Base-by-base conservation (phyloP, 768 basidiomycete genomes). In the Mycena floridula region DNA sequence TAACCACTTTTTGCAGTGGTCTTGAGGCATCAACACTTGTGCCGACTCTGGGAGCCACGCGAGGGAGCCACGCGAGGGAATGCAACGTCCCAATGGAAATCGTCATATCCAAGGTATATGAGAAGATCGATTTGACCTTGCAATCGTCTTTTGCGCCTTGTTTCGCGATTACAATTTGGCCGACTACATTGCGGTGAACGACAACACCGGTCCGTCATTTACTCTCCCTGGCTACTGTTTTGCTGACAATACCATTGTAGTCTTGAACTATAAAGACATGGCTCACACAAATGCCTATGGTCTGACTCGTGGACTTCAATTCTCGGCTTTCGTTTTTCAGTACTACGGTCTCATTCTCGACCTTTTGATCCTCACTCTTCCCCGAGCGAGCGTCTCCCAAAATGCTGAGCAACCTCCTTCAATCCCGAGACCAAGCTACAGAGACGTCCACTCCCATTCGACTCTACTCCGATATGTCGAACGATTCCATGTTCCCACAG, bases 81-180 rank as follows among this genome's bases (percentile, higher is more conserved):
- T 97, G 93, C 65, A 88, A 90, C 55, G 96, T 98, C 37, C 76
- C 98, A 70, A 97, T 98, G 93, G 96, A 99, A 70, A 99, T 96
- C 0, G 90, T 95, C 6, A 74, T 96, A 26, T 93, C 90, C 24
- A 93, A 96, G 66, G 96, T 97, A n/a, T 98, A 98, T 63, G 96
- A 98, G 75, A 98, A 99, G 78, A 88, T 99, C 53, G 96, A 99
- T 59, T 63, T 99, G 53, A 99, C 96, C 0, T 70, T 98, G 30
- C 56, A 96, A 98, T 64, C 89, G 95, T 54, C 76, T 99, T 3
- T 77, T 98, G 35, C 90, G 96, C 43, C 80, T n/a, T 98, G 26
- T 97, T 99, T 57, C 77, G 98, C 53, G 96, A 99, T 56, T 95
- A 98, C 74, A 99, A 99, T 62, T 62, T 99, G 70, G 96, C 96